Base-by-base conservation (phyloP, 768 basidiomycete genomes). In the Gloeopeniophorella convolvens region DNA sequence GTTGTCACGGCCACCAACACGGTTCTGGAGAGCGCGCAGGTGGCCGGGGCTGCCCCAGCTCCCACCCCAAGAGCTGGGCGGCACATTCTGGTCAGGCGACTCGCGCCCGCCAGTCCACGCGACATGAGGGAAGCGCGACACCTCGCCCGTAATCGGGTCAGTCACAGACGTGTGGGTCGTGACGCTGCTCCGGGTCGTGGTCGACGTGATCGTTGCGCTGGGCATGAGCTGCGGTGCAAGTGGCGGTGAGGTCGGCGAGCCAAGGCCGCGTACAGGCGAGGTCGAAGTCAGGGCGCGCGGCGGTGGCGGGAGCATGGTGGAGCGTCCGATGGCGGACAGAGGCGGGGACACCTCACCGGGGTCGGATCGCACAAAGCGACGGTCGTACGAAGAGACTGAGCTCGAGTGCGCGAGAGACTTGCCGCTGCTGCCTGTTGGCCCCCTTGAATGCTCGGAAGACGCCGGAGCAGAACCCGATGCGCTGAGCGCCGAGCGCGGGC, bases 331-430 rank as follows among this genome's bases (percentile, higher is more conserved):
- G n/a, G 67, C 66, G 16, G 67, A 68, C 7, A 68, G 55, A 5
- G 65, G 63, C 8, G 64, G 66, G 1, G 65, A 64, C 4, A 56
- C 47, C 46, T 43, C 44, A 11, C 48, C 59, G 50, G 24, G 55
- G 46, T 15, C 55, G 33, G 16, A 56, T 39, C 30, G 54, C 13
- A n/a, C 24, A 9, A 47, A 27, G 4, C 64, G 59, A 23, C 76
- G 72, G n/a, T 73, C 75, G 51, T 78, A 75, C 0, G 75, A 76
- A 0, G 78, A 75, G 42, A 83, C 63, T 43, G 81, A 83, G 18
- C 71, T 72, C 1, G 77, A 73, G 47, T 73, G 72, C 0, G 72
- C 59, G 24, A 79, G 67, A 0, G 74, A 74, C 15, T 58, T 56
- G 15, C 64, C 66, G 26, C 72, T 74, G 43, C 66, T 68, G 23